Conservation (phyloP, 495 filamentous ascomycete genomes). For the Aspergillus leporis region DNA sequence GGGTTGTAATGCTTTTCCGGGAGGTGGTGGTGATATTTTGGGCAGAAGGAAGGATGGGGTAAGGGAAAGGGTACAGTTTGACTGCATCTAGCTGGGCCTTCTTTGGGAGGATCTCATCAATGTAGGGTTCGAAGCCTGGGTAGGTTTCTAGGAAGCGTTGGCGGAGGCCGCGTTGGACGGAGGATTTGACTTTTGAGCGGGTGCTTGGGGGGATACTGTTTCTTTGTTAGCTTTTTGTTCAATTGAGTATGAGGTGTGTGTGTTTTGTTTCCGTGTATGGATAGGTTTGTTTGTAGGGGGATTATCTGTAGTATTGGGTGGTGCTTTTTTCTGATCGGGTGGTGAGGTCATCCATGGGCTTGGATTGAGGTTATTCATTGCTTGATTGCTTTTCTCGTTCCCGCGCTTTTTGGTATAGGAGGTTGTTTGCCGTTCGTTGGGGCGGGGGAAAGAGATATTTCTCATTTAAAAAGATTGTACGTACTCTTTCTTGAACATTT, state of each 20-base stretch:
- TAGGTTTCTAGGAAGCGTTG: conserved; percentile 79
- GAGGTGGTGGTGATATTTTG: no score
- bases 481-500: conserved; percentile 94
- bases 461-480: conserved; percentile 22
- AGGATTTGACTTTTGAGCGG: conserved; percentile 97
- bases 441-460: not conserved
- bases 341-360: not conserved
- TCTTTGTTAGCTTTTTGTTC: conserved; percentile 12
- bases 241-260: no score
- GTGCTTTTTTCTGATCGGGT: no score
- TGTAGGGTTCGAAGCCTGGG: conserved; percentile 80
- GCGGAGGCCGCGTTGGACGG: conserved; percentile 83
- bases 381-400: not conserved
- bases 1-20: no score
- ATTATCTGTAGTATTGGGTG: no score
- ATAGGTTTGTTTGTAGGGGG: no score
- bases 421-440: not conserved
- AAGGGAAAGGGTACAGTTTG: conserved; percentile 62
- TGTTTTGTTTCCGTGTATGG: conserved; percentile 4
- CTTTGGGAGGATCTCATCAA: conserved; percentile 95
- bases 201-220: conserved; percentile 62
- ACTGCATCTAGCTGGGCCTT: conserved; percentile 89
- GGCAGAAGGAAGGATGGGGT: no score
- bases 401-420: not conserved
- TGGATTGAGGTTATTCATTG: no score